Conservation (phyloP, 2,329 filamentous ascomycete genomes). For the Zymoseptoria ardabiliae region DNA sequence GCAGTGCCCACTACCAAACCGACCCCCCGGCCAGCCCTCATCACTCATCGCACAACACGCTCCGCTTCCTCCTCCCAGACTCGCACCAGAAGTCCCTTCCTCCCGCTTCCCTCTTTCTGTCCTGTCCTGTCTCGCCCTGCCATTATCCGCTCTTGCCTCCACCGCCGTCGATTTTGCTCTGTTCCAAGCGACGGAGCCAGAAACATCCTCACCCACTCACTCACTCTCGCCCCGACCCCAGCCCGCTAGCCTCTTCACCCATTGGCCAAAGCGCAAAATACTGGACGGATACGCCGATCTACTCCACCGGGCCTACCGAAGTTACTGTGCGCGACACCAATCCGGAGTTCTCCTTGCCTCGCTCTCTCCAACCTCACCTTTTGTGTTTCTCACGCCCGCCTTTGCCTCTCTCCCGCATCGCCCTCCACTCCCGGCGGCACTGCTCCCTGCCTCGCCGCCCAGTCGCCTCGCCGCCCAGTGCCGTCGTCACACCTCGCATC, state of each 20-base stretch:
- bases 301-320: background rate
- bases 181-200: too few species aligned
- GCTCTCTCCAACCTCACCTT: conserved; percentile 2
- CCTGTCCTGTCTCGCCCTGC: too few species aligned
- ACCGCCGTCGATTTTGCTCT: too few species aligned
- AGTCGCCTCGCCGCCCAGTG: background rate
- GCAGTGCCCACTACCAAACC: background rate
- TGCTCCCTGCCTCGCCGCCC: background rate
- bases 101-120: background rate
- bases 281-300: background rate
- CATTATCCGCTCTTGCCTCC: background rate
- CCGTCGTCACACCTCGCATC: background rate
- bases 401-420: background rate
- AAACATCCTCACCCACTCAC: too few species aligned
- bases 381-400: background rate
- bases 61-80: background rate
- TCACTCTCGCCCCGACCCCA: background rate
- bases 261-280: background rate
- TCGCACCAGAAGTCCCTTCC: background rate
- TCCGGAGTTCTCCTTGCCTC: conserved; percentile 2
- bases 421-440: conserved; percentile 1
- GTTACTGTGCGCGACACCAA: conserved; percentile 1
- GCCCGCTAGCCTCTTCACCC: background rate
- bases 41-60: background rate
- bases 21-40: background rate